Conservation (phyloP, 306 rosid species). For the Gillenia trifoliata region DNA sequence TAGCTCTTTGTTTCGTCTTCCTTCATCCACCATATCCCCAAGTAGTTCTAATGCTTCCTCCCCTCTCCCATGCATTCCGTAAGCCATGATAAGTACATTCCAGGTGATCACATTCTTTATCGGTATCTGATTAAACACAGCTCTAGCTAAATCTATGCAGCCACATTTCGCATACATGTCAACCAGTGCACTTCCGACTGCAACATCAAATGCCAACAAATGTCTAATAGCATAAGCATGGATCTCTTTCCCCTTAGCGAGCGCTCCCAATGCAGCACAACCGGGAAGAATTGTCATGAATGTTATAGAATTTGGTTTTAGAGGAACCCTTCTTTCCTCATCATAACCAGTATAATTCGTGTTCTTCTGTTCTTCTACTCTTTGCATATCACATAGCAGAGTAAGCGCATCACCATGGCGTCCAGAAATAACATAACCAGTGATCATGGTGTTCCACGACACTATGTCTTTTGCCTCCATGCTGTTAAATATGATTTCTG, state of each 20-base stretch:
- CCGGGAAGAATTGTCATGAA: constrained; percentile 81
- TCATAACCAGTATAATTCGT: constrained; percentile 15
- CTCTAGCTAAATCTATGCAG: constrained; percentile 51
- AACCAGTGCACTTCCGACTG: constrained; percentile 74
- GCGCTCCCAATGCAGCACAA: constrained; percentile 65
- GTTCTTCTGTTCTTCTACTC: constrained; percentile 12
- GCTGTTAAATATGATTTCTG: constrained; percentile 50
- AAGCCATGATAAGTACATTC: constrained; percentile 85
- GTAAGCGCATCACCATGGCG: constrained; percentile 54
- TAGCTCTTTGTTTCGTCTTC: constrained; percentile 25
- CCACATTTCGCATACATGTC: constrained; percentile 97
- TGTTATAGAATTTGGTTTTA: constrained; percentile 74
- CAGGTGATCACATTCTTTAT: constrained; percentile 66
- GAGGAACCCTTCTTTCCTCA: constrained; percentile 27
- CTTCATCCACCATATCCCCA: constrained; percentile 49
- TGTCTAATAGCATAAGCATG: constrained; percentile 72
- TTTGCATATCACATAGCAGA: constrained; percentile 57
- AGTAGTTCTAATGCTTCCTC: constrained; percentile 60
- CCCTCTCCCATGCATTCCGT: constrained; percentile 87
- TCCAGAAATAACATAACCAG: constrained; percentile 65
- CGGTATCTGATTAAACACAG: constrained; percentile 64
- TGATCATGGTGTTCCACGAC: constrained; percentile 85
- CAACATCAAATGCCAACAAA: constrained; percentile 55
- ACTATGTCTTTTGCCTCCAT: constrained; percentile 57
- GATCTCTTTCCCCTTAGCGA: constrained; percentile 73